Conservation (phyloP, 2,329 filamentous ascomycete species). For the Torrubiella hemipterigena region DNA sequence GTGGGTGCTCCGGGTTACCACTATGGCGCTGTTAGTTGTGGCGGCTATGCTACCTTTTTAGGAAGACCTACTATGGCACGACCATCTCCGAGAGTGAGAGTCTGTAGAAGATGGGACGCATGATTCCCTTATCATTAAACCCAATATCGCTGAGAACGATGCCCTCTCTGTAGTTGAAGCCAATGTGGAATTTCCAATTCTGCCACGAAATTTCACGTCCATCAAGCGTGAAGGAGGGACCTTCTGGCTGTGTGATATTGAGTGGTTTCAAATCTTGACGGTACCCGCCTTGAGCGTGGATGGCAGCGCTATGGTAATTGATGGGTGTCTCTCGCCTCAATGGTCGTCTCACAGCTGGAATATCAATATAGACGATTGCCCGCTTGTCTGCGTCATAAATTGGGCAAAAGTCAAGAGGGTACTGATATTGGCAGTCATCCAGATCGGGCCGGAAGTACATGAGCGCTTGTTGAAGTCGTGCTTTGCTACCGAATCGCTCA, state of each 20-base stretch:
- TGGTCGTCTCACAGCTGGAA: constrained; percentile 65
- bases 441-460: constrained; percentile 88
- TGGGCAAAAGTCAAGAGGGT: constrained; percentile 85
- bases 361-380: constrained; percentile 70
- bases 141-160: constrained; percentile 84
- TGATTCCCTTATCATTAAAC: constrained; percentile 71
- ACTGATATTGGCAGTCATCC: constrained; percentile 84
- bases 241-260: constrained; percentile 78
- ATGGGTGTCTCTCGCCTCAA: constrained; percentile 59
- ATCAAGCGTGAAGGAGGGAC: constrained; percentile 71
- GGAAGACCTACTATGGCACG: constrained; percentile 55
- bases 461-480: constrained; percentile 79
- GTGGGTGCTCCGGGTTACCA: constrained; percentile 67
- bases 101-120: constrained; percentile 75
- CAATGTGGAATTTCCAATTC: constrained; percentile 86
- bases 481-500: constrained; percentile 67
- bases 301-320: constrained; percentile 67
- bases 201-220: constrained; percentile 75
- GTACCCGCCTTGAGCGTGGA: constrained; percentile 65
- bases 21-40: constrained; percentile 13
- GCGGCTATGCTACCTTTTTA: too few relatives aligned
- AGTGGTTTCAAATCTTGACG: constrained; percentile 73
- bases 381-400: constrained; percentile 76
- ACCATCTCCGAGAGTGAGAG: constrained; percentile 90
- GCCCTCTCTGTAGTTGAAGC: constrained; percentile 90